Evolutionary conservation across 2,329 filamentous ascomycete species (phyloP), one percentile per base, ranked within the genome.

Genomic region (Cytospora schulzeri): DNA sequence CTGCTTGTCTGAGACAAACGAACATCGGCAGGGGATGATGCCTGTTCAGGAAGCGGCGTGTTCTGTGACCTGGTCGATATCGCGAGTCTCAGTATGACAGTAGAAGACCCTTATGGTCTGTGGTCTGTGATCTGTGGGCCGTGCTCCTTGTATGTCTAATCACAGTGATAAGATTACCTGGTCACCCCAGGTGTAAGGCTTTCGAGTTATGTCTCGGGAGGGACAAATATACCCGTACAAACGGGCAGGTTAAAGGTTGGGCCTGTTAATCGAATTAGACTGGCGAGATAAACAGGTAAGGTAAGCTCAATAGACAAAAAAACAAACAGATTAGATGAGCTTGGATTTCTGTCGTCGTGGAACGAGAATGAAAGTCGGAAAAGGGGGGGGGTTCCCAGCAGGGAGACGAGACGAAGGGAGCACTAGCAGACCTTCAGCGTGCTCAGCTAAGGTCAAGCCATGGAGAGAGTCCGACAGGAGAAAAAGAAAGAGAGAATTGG

Each of bases 31-130:
- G 31, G 60, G 60, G 60, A 62, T 62, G 52, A 56, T 62, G 60
- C 60, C 60, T 62, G 52, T 62, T 31, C 28, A 52, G 60, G 38
- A 56, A 45, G 52, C 60, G 26, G 60, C 60, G 60, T 62, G 26
- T 26, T 56, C 29, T 62, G 52, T 41, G 19, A 24, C n/a, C 17
- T 24, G 8, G 7, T 24, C n/a, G 45, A 14, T 48, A 1, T 3
- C 11, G n/a, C 9, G 3, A 48, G 7, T n/a, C 6, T 19, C 38
- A 61, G 48, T 61, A 61, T 53, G 51, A 50, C 59, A 35, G 22
- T 31, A 61, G 24, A 48, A 19, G n/a, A 61, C 51, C 51, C 59
- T 61, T 48, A 51, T 61, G 51, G 51, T 26, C 12, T 31, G 9
- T 31, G 29, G 4, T 4, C 29, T 31, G 29, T 31, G 29, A 31